These are phyloP conservation scores for Flaveria bidentis DNA, from an alignment of 129 eudicot species.

Conservation along the genomic window DNA sequence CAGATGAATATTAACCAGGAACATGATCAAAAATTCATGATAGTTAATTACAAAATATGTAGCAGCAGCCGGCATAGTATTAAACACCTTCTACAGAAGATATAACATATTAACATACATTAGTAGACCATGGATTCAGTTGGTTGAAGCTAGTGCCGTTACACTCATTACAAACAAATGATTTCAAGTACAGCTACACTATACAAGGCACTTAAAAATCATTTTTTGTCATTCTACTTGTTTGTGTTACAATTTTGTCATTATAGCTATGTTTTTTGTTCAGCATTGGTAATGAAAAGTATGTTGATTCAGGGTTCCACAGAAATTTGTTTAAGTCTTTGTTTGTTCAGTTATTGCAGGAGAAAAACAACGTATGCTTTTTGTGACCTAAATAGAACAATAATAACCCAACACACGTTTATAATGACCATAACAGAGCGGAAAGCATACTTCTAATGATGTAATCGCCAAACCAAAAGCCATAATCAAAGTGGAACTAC, in stretches of 20 bases:
- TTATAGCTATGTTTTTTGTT: too few relatives aligned
- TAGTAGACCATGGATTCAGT: not conserved
- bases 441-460: not conserved
- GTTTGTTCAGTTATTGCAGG: not conserved
- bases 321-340: not conserved
- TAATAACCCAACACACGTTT: not conserved
- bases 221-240: too few relatives aligned
- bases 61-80: not conserved
- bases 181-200: too few relatives aligned
- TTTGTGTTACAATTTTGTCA: too few relatives aligned
- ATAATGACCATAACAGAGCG: not conserved
- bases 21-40: not conserved
- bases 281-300: too few relatives aligned
- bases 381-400: not conserved
- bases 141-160: not conserved
- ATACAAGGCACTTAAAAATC: too few relatives aligned
- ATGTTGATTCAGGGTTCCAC: not conserved
- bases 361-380: not conserved
- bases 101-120: not conserved
- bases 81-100: not conserved
- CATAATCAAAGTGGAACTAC: not conserved
- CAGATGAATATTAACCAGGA: conserved; percentile 3
- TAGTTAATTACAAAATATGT: not conserved
- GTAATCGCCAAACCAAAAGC: not conserved
- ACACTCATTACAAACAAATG: too few relatives aligned